Conservation (phyloP, 2,329 filamentous ascomycete genomes). For the Stromatinia cepivora region DNA sequence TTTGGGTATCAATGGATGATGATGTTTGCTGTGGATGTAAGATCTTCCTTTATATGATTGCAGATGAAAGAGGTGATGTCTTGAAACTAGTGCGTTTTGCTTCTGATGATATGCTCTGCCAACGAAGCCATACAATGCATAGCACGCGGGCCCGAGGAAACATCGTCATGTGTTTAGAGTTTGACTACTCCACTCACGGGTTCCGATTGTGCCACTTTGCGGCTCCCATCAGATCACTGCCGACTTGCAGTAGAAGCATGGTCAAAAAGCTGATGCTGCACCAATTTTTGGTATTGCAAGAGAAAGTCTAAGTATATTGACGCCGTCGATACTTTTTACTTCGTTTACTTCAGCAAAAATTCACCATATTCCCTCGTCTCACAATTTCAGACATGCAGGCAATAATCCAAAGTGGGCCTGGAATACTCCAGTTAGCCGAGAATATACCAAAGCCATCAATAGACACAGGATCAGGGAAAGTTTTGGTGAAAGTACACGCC, state of each 20-base stretch:
- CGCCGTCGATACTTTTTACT: background rate
- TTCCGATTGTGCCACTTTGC: background rate
- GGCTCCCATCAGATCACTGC: background rate
- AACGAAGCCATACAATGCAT: background rate
- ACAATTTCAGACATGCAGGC: background rate
- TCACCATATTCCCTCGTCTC: background rate
- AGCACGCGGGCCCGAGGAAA: background rate
- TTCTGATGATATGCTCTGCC: background rate
- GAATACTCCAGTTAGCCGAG: background rate
- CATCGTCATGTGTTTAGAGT: background rate
- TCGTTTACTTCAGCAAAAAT: background rate
- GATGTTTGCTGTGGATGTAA: background rate
- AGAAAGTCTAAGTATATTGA: background rate
- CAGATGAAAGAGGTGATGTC: background rate
- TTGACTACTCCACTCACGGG: conserved; percentile 2
- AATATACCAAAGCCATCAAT: conserved; percentile 1
- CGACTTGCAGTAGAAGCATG: background rate
- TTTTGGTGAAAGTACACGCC: conserved; percentile 3
- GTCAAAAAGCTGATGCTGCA: background rate
- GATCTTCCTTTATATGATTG: background rate
- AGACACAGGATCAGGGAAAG: conserved; percentile 6
- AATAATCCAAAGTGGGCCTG: conserved; percentile 12
- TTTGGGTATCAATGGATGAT: background rate
- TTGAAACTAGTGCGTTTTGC: background rate
- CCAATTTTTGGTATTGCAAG: background rate